Evolutionary conservation across 129 eudicot genomes (phyloP).

Genomic region (Pseudognaphalium luteoalbum): DNA sequence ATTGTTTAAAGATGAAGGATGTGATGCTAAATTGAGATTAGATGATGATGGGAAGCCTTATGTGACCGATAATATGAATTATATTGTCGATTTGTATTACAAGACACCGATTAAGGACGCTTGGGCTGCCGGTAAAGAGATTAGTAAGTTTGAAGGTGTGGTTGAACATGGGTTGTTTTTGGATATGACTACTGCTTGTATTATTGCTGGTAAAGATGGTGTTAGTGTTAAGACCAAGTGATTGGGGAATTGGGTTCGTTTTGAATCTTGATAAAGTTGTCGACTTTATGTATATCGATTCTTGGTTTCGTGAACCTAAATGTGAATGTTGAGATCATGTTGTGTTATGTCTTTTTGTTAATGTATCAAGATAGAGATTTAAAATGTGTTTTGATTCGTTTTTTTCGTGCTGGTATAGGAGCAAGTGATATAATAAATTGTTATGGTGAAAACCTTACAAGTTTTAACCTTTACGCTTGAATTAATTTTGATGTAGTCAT

Average conservation of each 20-base stretch:
- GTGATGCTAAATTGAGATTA: conserved; percentile 80
- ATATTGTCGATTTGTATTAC: conserved; percentile 90
- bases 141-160: conserved; percentile 76
- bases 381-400: background rate
- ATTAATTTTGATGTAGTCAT: background rate
- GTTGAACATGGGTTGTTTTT: conserved; percentile 98
- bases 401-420: background rate
- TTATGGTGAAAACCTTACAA: background rate
- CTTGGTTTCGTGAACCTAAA: background rate
- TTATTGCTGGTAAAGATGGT: conserved; percentile 82
- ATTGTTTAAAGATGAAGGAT: conserved; percentile 64
- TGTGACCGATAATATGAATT: conserved; percentile 85
- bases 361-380: background rate
- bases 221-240: conserved; percentile 75
- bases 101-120: conserved; percentile 85
- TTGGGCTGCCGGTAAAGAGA: conserved; percentile 71
- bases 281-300: background rate
- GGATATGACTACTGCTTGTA: conserved; percentile 83
- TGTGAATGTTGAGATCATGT: background rate
- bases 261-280: background rate
- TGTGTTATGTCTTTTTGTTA: background rate
- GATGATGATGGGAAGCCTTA: conserved; percentile 81
- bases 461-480: background rate
- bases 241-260: conserved; percentile 14
- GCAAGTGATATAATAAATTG: conserved; percentile 1